Conservation (phyloP, 176 grass and related monocot species). For the Phragmites australis region DNA sequence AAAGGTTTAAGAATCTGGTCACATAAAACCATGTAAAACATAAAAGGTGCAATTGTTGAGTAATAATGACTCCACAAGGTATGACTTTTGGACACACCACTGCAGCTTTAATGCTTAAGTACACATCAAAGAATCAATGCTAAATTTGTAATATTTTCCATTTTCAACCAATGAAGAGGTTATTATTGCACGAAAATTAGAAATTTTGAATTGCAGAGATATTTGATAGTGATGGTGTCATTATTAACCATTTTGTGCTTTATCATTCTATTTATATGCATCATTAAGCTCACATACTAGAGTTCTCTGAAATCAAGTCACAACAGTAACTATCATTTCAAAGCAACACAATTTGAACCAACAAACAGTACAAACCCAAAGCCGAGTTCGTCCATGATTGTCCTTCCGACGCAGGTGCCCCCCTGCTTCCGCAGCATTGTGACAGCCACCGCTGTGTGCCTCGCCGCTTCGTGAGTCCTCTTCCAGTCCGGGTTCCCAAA, state of each 20-base stretch:
- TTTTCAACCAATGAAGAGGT: slow-evolving; percentile 1
- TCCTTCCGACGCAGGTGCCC: slow-evolving; percentile 71
- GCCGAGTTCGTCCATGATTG: slow-evolving; percentile 87
- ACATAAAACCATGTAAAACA: neutral
- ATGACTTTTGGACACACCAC: neutral
- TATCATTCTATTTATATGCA: slow-evolving; percentile 15
- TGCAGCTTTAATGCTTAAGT: neutral
- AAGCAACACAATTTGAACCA: slow-evolving; percentile 22
- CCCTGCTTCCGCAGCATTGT: slow-evolving; percentile 75
- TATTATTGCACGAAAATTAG: neutral
- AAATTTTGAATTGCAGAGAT: neutral
- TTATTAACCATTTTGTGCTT: slow-evolving; percentile 10
- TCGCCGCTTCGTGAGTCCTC: slow-evolving; percentile 64
- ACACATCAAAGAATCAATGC: neutral
- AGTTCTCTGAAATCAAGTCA: neutral
- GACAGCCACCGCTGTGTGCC: slow-evolving; percentile 55
- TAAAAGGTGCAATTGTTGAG: neutral
- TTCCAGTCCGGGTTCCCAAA: slow-evolving; percentile 97
- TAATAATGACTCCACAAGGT: neutral
- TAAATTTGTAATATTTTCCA: neutral
- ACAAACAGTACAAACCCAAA: slow-evolving; percentile 63
- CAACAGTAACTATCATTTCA: neutral
- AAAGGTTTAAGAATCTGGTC: neutral
- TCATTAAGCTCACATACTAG: neutral
- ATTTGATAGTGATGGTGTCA: neutral